phyloP scores from a whole-genome alignment of 805 yeast species.

The Starmerella davenportii region DNA sequence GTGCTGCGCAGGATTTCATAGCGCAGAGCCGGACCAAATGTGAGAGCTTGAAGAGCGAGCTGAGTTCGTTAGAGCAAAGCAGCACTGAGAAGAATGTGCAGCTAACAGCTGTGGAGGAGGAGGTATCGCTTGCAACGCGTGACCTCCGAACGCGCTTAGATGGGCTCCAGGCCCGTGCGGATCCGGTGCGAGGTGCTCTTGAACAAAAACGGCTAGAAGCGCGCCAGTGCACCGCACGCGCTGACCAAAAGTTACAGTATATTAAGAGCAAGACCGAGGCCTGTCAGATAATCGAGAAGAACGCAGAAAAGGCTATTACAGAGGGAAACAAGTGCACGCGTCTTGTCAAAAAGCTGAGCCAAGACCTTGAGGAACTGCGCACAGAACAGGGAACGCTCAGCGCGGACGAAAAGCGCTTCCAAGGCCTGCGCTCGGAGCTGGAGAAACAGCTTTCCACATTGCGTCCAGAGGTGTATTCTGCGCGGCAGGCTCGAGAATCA shows the following conservation, averaged over 20 bases:
- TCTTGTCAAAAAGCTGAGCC: background rate
- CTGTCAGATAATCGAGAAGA: background rate
- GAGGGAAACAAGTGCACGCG: background rate
- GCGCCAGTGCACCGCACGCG: background rate
- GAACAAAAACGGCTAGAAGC: background rate
- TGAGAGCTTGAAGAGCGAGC: background rate
- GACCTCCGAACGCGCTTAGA: background rate
- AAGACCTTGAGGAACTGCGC: background rate
- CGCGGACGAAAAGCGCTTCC: conserved; percentile 16
- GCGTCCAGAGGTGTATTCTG: conserved; percentile 36
- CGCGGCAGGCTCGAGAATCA: conserved; percentile 38
- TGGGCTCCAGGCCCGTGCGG: background rate
- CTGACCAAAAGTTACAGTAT: background rate
- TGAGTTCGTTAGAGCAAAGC: background rate
- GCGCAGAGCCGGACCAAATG: background rate
- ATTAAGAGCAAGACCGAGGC: background rate
- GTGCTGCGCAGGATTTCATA: background rate
- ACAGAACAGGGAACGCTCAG: conserved; percentile 8
- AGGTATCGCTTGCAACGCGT: background rate
- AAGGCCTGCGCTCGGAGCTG: conserved; percentile 33
- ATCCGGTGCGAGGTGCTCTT: background rate
- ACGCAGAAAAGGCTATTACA: background rate
- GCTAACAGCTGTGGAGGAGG: background rate
- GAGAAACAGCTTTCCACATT: conserved; percentile 21
- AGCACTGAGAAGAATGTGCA: background rate